Base-by-base conservation (phyloP, 2,329 filamentous ascomycete species). In the Sclerotinia subarctica region DNA sequence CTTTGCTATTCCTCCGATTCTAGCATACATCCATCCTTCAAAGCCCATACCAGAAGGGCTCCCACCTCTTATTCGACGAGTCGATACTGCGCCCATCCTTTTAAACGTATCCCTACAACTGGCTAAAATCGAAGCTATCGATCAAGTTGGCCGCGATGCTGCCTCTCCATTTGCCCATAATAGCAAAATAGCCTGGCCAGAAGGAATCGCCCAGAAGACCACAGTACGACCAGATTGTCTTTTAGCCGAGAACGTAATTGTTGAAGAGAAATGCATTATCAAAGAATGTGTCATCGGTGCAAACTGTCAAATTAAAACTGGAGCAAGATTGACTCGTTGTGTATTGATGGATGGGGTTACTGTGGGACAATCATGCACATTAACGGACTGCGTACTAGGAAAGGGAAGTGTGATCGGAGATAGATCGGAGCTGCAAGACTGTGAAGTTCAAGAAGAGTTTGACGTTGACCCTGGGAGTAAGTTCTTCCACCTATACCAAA, bases 291-390 rank as follows among this genome's bases (percentile, higher is more conserved):
- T 97, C 42, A 87, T 99, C 52, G 95, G 95, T 3, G 88, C 92
- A 5, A 93, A 92, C 74, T 96, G 93, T 78, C 90, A 91, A 74
- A 94, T 99, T 72, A 88, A 89, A 70, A 88, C 90, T 73, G 93
- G 93, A n/a, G 93, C 91, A 42, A 91, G 94, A 72, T 80, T 99
- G 56, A 89, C 88, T n/a, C 87, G 94, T 72, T 98, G 94, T 78
- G 80, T 98, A 59, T 81, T 98, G 26, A 97, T 98, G 93, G 94
- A 98, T 70, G 92, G 92, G 4, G 94, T 92, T 0, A 88, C 92
- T 10, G 85, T 99, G 17, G 94, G 92, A 19, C 91, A 92, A 74
- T 90, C 90, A 54, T 94, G 90, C 76, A 93, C 93, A 78, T 82
- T 98, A 64, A 95, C 91, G 1, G 91, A 92, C 29, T 97, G 94